These are phyloP conservation scores for Ormosia emarginata DNA, from an alignment of 306 rosid genomes.

Conservation along the genomic window DNA sequence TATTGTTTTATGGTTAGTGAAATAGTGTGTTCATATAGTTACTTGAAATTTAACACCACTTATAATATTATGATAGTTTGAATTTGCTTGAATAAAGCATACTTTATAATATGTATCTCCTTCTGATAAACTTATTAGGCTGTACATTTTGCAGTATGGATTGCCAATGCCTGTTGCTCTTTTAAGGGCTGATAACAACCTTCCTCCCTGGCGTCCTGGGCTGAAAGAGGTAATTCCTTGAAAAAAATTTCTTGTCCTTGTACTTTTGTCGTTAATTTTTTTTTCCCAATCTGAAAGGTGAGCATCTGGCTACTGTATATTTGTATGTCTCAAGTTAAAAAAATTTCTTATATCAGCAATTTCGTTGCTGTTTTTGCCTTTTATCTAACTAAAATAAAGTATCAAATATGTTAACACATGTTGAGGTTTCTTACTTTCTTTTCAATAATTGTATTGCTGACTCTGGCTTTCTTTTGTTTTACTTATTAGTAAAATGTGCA, in stretches of 20 bases:
- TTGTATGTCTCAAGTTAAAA: not conserved
- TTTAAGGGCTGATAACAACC: slow-evolving; percentile 93
- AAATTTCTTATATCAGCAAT: not conserved
- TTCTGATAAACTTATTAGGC: slow-evolving; percentile 19
- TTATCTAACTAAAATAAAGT: not conserved
- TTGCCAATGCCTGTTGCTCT: slow-evolving; percentile 73
- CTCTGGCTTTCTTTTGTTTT: not conserved
- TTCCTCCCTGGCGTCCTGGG: slow-evolving; percentile 95
- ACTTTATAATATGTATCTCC: not conserved
- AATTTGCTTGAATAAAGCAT: slow-evolving; percentile 1
- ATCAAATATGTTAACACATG: not conserved
- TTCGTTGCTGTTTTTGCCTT: not conserved
- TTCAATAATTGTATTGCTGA: not conserved
- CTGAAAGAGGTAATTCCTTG: slow-evolving; percentile 64
- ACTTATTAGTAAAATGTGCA: not conserved
- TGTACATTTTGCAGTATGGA: slow-evolving; percentile 70
- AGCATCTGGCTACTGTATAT: not conserved
- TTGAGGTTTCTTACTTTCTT: not conserved
- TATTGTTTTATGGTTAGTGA: not conserved
- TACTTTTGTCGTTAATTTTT: not conserved
- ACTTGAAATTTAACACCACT: slow-evolving; percentile 1
- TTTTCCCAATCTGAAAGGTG: not conserved
- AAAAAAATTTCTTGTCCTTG: not conserved
- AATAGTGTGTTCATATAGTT: not conserved
- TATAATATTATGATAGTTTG: not conserved